These are phyloP conservation scores for Hebeloma cylindrosporum DNA, from an alignment of 768 basidiomycete species.

Conservation along the genomic window DNA sequence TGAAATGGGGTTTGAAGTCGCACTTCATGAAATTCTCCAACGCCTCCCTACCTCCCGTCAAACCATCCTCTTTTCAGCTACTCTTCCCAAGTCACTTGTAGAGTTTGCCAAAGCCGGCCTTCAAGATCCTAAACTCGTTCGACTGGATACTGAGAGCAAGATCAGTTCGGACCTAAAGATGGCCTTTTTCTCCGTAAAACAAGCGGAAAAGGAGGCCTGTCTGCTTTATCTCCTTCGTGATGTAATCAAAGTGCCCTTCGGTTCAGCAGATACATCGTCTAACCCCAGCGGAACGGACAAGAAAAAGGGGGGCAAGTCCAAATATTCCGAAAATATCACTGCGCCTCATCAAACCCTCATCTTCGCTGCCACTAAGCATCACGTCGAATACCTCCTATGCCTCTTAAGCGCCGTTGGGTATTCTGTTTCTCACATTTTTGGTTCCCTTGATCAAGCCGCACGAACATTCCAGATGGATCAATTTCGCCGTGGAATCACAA, in stretches of 20 bases:
- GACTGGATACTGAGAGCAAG: constrained; percentile 95
- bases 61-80: constrained; percentile 94
- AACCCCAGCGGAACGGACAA: constrained; percentile 32
- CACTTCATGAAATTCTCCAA: constrained; percentile 87
- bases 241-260: constrained; percentile 78
- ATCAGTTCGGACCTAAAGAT: constrained; percentile 91
- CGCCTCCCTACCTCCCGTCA: constrained; percentile 87
- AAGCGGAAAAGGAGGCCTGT: constrained; percentile 92
- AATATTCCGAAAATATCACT: constrained; percentile 49
- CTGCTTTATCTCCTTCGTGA: constrained; percentile 82
- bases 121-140: constrained; percentile 89
- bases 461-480: constrained; percentile 88
- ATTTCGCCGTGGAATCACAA: constrained; percentile 79
- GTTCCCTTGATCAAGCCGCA: constrained; percentile 89
- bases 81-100: constrained; percentile 91
- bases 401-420: constrained; percentile 83
- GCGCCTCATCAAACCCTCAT: constrained; percentile 90
- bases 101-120: constrained; percentile 99
- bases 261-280: constrained; percentile 31
- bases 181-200: constrained; percentile 92
- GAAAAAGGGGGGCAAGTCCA: constrained; percentile 50
- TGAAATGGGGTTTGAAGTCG: constrained; percentile 95
- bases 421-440: constrained; percentile 91
- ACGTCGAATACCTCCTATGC: constrained; percentile 89
- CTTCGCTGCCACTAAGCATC: constrained; percentile 96